phyloP scores from a whole-genome alignment of 1,284 basidiomycete genomes.

The Blastosporella zonata region DNA sequence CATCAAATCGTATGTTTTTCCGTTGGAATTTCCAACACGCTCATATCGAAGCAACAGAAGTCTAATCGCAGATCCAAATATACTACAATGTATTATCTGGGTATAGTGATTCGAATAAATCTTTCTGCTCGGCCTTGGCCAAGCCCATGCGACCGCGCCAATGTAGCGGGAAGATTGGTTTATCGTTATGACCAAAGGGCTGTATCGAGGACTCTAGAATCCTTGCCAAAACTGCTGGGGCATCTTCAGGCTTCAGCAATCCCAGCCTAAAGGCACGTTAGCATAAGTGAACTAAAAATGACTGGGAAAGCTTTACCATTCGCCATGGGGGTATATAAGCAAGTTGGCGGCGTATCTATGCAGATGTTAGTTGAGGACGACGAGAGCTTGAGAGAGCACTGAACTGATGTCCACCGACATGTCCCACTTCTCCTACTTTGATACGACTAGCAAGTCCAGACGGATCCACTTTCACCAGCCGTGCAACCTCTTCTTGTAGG shows the following conservation, averaged over 20 bases:
- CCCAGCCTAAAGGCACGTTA: constrained; percentile 48
- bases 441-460: constrained; percentile 27
- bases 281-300: background rate
- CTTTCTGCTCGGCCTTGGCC: constrained; percentile 57
- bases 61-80: no score
- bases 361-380: constrained; percentile 7
- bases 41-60: background rate
- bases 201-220: constrained; percentile 35
- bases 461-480: constrained; percentile 26
- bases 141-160: constrained; percentile 82
- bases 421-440: constrained; percentile 64
- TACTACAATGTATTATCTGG: no score
- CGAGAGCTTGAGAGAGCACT: constrained; percentile 26
- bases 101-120: constrained; percentile 27
- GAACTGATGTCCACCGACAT: constrained; percentile 85
- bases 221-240: constrained; percentile 50
- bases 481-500: constrained; percentile 40
- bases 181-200: constrained; percentile 29
- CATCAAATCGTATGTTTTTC: no score
- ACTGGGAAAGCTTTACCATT: constrained; percentile 55
- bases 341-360: constrained; percentile 77
- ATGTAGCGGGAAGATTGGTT: constrained; percentile 40
- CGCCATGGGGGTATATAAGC: constrained; percentile 71
- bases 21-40: no score
- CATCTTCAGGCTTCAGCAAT: constrained; percentile 52